These are phyloP conservation scores for Fusarium nanum DNA, from an alignment of 2,329 filamentous ascomycete species.

Conservation along the genomic window DNA sequence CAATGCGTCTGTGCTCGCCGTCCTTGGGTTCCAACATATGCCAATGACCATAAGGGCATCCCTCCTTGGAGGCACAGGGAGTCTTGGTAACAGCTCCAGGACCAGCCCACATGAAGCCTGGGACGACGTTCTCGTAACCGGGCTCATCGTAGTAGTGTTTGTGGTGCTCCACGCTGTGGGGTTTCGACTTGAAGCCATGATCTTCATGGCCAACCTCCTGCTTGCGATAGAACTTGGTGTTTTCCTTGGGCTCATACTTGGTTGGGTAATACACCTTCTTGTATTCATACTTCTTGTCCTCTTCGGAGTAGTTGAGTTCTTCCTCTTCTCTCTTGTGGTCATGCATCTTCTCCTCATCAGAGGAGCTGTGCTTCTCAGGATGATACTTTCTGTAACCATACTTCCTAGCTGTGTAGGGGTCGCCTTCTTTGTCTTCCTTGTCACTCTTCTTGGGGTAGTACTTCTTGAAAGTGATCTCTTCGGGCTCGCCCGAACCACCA, in stretches of 20 bases:
- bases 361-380: background rate
- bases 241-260: background rate
- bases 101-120: slow-evolving; percentile 4
- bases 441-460: background rate
- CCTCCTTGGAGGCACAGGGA: background rate
- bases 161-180: background rate
- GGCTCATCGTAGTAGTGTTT: background rate
- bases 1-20: slow-evolving; percentile 2
- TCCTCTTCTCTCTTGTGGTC: background rate
- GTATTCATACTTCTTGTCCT: background rate
- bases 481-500: background rate
- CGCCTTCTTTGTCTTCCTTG: background rate
- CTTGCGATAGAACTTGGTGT: background rate
- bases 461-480: background rate
- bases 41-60: background rate
- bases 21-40: slow-evolving; percentile 5
- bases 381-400: background rate
- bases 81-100: background rate
- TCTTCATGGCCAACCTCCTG: background rate
- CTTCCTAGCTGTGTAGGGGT: background rate
- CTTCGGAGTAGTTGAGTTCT: background rate
- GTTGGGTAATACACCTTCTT: background rate
- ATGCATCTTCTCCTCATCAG: background rate
- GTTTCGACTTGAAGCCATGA: background rate
- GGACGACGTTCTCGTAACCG: background rate